phyloP scores from a whole-genome alignment of 192 early-diverging fungal species.

The Coemansia sp. region DNA sequence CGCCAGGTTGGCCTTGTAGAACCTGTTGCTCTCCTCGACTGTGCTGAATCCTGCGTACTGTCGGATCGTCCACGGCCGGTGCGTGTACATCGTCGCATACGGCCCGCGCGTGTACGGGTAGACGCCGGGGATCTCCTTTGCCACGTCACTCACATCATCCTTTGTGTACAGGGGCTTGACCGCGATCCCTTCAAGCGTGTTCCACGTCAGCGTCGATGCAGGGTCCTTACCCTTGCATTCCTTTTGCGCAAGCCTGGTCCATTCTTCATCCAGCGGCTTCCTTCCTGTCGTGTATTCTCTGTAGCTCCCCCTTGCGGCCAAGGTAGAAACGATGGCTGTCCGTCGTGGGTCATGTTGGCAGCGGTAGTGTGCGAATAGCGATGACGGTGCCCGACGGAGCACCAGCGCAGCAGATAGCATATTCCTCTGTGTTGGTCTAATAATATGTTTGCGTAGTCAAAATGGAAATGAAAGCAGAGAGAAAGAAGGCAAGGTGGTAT shows the following conservation, averaged over 20 bases:
- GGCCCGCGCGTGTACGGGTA: slow-evolving; percentile 88
- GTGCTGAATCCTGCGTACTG: slow-evolving; percentile 91
- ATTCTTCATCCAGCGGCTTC: slow-evolving; percentile 69
- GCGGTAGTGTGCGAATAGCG: neutral
- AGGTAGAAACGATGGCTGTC: no score
- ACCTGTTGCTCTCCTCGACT: slow-evolving; percentile 86
- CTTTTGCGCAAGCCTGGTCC: slow-evolving; percentile 72
- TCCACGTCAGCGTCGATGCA: slow-evolving; percentile 69
- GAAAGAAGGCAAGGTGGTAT: no score
- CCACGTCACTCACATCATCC: slow-evolving; percentile 60
- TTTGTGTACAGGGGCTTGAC: slow-evolving; percentile 88
- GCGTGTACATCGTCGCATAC: slow-evolving; percentile 83
- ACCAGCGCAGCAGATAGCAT: slow-evolving; percentile 1
- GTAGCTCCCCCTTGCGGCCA: neutral
- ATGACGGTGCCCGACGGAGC: neutral
- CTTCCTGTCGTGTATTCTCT: slow-evolving; percentile 7
- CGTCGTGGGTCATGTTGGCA: no score
- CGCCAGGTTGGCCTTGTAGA: slow-evolving; percentile 84
- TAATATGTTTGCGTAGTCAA: neutral
- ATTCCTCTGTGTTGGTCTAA: neutral
- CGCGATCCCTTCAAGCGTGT: slow-evolving; percentile 78
- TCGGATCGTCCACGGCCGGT: slow-evolving; percentile 83
- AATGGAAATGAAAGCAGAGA: neutral
- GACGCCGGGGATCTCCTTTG: slow-evolving; percentile 76
- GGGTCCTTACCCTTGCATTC: slow-evolving; percentile 89